Base-by-base conservation (phyloP, 2,329 filamentous ascomycete genomes). In the Penicillium sp. region DNA sequence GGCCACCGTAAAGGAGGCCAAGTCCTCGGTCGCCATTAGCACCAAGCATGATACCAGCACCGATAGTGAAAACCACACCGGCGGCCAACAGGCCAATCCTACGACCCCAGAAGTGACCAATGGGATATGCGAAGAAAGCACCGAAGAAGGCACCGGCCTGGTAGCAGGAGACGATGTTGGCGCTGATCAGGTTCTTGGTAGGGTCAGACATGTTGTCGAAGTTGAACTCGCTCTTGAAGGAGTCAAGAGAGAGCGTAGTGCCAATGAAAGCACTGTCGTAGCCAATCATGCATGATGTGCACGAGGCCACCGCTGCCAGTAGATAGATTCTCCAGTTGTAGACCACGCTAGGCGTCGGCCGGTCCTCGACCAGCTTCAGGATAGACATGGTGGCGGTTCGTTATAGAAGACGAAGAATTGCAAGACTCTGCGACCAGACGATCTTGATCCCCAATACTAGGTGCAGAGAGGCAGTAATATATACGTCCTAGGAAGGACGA, bases 141-240 rank as follows among this genome's bases (percentile, higher is more conserved):
- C 90, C 90, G 65, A 93, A 92, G 77, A 94, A 92, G 58, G 89
- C 89, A 58, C 90, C 90, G 10, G 90, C 90, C 74, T 93, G 90
- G 76, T 91, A 92, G 53, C 88, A 84, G 27, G 87, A 91, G 50
- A 92, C 89, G 60, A 92, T 91, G 72, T 92, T 93, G 66, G 87
- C 79, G 67, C 85, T 87, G 47, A 89, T 77, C 4, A 89, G 74
- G 31, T 85, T 81, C 70, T 10, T 46, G 8, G 46, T 53, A 23
- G 11, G 0, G 4, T 39, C 34, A 23, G 23, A 25, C 75, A 87
- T 82, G 2, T 74, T 67, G 2, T 72, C 76, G 65, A 92, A 87
- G 15, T 78, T 66, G 71, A 93, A 93, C 69, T 92, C 90, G 1
- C 78, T 67, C 44, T 78, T 79, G 73, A 92, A 92, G 0, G 88